Base-by-base conservation (phyloP, 2,329 filamentous ascomycete species). In the Madurella mycetomatis region DNA sequence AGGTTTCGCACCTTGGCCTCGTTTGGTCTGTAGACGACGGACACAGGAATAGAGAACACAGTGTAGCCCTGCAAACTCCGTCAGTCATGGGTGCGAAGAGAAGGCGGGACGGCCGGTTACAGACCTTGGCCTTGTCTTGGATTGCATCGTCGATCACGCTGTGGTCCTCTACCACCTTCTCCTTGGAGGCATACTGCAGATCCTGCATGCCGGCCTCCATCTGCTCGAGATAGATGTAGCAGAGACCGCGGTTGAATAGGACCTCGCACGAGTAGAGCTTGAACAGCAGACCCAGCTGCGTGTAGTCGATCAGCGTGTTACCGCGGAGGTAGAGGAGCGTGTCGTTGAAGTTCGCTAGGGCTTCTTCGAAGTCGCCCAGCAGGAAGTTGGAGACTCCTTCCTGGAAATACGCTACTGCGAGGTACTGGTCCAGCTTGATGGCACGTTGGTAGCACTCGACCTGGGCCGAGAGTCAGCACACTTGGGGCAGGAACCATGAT, bases 101-200 rank as follows among this genome's bases (percentile, higher is more conserved):
- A 12, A 37, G 25, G 8, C 3, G 25, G 15, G 12, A 15, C 12
- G 32, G 4, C 19, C 40, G 30, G 11, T 3, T 31, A 18, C 56
- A 77, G 60, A 94, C 90, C 80, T 96, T 91, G 56, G 94, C 94
- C 66, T 92, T 85, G 69, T 97, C 94, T 51, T 83, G 79, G 62
- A 99, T 97, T 4, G 94, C 94, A 72, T 99, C 94, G 66, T 99
- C 92, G 62, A 99, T 99, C 60, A 99, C 94, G 69, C 95, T 90
- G 73, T 99, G 94, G 65, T 97, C 92, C 51, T 92, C 87, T 1
- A 96, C 92, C 46, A 94, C 89, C 76, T 97, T 97, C 72, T 97
- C 94, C 71, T 96, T 94, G 25, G 90, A 88, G 0, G 94, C 94
- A 67, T 87, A 97, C 17, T 83, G 81, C 64, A 99, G 77, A 75